Evolutionary conservation across 805 yeast genomes (phyloP).

Genomic region (Lachancea dasiensis): DNA sequence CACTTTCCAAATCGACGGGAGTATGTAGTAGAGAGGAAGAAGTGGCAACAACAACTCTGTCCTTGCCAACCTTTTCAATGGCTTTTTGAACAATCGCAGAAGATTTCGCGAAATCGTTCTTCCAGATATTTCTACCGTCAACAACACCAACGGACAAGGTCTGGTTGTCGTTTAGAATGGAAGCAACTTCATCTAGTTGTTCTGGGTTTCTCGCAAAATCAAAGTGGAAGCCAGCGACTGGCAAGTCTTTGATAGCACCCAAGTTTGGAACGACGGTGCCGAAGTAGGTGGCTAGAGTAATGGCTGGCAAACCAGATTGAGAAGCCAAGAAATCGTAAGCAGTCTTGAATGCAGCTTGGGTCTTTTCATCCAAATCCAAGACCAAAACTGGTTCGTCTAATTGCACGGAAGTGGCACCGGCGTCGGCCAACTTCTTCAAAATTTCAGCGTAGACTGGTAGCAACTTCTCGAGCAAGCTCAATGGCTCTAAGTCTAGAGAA

Average conservation of each 20-base stretch:
- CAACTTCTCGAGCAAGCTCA: slow-evolving; percentile 79
- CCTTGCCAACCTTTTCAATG: slow-evolving; percentile 75
- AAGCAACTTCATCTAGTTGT: slow-evolving; percentile 80
- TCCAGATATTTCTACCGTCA: slow-evolving; percentile 99
- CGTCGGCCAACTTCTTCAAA: slow-evolving; percentile 78
- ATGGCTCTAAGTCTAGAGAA: slow-evolving; percentile 90
- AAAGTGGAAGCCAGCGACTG: slow-evolving; percentile 93
- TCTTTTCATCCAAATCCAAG: slow-evolving; percentile 80
- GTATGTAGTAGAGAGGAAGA: slow-evolving; percentile 97
- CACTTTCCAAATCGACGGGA: slow-evolving; percentile 92
- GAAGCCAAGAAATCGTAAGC: slow-evolving; percentile 73
- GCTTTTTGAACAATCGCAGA: slow-evolving; percentile 77
- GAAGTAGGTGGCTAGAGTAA: slow-evolving; percentile 86
- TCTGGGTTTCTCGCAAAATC: slow-evolving; percentile 96
- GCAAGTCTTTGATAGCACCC: slow-evolving; percentile 78
- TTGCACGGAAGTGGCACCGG: slow-evolving; percentile 94
- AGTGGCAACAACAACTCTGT: slow-evolving; percentile 84
- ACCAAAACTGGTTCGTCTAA: slow-evolving; percentile 97
- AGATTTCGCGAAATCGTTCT: slow-evolving; percentile 88
- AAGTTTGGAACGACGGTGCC: slow-evolving; percentile 99
- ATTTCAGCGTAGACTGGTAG: slow-evolving; percentile 91
- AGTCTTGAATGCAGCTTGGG: slow-evolving; percentile 79
- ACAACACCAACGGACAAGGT: slow-evolving; percentile 92
- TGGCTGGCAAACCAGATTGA: slow-evolving; percentile 64
- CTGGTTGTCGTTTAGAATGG: slow-evolving; percentile 63